These are phyloP conservation scores for Blastocystis sp. DNA, from an alignment of 352 stramenopile species.

Conservation along the genomic window DNA sequence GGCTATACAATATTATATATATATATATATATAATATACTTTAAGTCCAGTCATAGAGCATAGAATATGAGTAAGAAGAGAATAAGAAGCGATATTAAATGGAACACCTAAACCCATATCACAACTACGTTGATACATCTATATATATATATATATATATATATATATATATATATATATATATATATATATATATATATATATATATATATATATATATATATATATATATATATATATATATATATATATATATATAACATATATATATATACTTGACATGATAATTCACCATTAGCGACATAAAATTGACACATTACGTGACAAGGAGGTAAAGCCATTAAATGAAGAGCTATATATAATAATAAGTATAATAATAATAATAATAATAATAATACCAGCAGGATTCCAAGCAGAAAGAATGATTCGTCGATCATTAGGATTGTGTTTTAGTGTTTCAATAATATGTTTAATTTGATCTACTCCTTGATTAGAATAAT, in stretches of 20 bases:
- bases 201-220: slow-evolving; percentile 42
- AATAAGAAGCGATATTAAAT: slow-evolving; percentile 99
- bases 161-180: slow-evolving; percentile 53
- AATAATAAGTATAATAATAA: no score
- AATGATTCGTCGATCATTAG: slow-evolving; percentile 86
- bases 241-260: slow-evolving; percentile 3
- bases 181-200: slow-evolving; percentile 69
- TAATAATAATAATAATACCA: slow-evolving; percentile 22
- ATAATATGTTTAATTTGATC: slow-evolving; percentile 94
- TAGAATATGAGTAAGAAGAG: slow-evolving; percentile 80
- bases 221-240: neutral
- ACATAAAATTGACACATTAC: slow-evolving; percentile 91
- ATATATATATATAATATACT: neutral
- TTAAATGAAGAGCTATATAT: slow-evolving; percentile 72
- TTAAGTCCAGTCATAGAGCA: slow-evolving; percentile 66
- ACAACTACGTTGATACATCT: slow-evolving; percentile 95
- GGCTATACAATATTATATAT: slow-evolving; percentile 51
- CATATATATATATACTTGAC: slow-evolving; percentile 43
- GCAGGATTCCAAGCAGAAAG: slow-evolving; percentile 94
- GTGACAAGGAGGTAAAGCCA: slow-evolving; percentile 96
- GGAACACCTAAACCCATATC: slow-evolving; percentile 97
- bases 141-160: slow-evolving; percentile 17
- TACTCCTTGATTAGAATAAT: slow-evolving; percentile 89
- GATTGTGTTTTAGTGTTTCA: slow-evolving; percentile 83
- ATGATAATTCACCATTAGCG: slow-evolving; percentile 56